phyloP scores from a whole-genome alignment of 352 stramenopile genomes.

The Globisporangium paddicum region DNA sequence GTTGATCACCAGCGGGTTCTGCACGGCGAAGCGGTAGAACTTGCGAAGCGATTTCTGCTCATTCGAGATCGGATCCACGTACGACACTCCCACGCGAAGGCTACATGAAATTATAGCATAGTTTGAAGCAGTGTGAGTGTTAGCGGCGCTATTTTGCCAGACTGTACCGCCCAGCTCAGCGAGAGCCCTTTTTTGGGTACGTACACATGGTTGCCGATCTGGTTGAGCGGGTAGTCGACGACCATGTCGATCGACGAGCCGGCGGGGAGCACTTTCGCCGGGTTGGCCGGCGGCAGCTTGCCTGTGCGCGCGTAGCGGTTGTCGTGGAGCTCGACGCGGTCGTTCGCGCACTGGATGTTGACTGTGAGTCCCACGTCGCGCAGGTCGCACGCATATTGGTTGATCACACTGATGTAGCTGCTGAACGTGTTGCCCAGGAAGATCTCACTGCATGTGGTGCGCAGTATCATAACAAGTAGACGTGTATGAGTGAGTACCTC shows the following conservation, averaged over 20 bases:
- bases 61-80: constrained; percentile 64
- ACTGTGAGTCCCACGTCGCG: constrained; percentile 71
- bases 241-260: constrained; percentile 89
- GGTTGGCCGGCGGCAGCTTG: constrained; percentile 71
- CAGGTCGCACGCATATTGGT: constrained; percentile 79
- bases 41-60: constrained; percentile 87
- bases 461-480: background rate
- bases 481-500: background rate
- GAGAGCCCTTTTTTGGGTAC: no score
- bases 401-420: constrained; percentile 92
- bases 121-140: no score
- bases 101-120: constrained; percentile 5
- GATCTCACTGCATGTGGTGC: constrained; percentile 62
- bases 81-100: constrained; percentile 73
- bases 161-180: no score
- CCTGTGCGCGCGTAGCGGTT: constrained; percentile 68
- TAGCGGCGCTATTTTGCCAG: no score
- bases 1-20: constrained; percentile 85
- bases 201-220: constrained; percentile 84
- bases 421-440: constrained; percentile 91
- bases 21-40: constrained; percentile 90
- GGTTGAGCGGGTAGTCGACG: constrained; percentile 86
- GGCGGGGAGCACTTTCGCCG: constrained; percentile 52
- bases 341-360: constrained; percentile 86
- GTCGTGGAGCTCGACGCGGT: constrained; percentile 74